Evolutionary conservation across 352 stramenopile genomes (phyloP), one percentile per base, ranked within the genome.

Genomic region (Phytopythium chamaehyphon): DNA sequence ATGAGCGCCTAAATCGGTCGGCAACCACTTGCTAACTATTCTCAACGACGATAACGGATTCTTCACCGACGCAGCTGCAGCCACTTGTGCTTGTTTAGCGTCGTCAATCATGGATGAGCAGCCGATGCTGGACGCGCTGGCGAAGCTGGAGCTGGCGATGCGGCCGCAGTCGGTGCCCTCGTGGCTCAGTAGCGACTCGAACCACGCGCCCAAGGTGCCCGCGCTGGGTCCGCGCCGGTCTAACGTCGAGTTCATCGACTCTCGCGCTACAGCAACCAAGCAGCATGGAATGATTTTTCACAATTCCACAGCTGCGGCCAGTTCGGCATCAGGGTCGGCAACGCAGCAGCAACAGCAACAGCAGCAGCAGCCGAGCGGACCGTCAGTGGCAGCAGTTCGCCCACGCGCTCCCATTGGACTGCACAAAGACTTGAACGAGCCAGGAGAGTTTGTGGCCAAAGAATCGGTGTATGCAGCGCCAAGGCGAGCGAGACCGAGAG

Each of bases 131-230:
- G 78, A 87, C 48, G 66, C 75, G 59, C 54, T 89, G 24, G 53
- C 69, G 40, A 86, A 86, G 59, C 64, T 90, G 23, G 78, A 90
- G 71, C 72, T 90, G 39, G 40, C 78, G 18, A 86, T 87, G 55
- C 68, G 78, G 2, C 78, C 78, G 38, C 78, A 90, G 50, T 90
- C 78, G 18, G 75, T 87, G 24, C 75, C 75, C 7, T 85, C 78
- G 2, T 90, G 78, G 78, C 72, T 90, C 61, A 84, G 61, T 55
- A 87, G 78, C 54, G 78, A 86, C 61, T 76, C 67, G 7, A 78
- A 85, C 50, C 78, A 90, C 50, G 75, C 73, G 1, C 75, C 75
- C 1, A 90, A 87, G 48, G 56, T 86, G 42, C 73, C 73, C 28
- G 49, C 66, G 16, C 68, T 88, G 2, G 77, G 77, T 9, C 76